Evolutionary conservation across 2,329 filamentous ascomycete species (phyloP).

Genomic region (Lasiodiplodia hormozganensis): DNA sequence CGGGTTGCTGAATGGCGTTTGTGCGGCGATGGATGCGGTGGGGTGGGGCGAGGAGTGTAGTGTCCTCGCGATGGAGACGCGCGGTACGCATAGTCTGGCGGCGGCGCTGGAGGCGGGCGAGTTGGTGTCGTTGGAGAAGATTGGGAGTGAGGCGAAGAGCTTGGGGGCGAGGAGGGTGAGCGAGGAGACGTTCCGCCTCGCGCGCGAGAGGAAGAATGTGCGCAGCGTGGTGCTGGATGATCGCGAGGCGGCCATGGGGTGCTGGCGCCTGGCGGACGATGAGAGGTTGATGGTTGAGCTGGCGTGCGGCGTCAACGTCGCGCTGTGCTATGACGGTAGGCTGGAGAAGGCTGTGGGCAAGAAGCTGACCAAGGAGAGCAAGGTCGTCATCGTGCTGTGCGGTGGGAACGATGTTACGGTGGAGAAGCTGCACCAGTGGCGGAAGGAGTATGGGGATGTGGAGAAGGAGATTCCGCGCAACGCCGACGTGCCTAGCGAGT

Average conservation of each 20-base stretch:
- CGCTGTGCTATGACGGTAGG: conserved; percentile 48
- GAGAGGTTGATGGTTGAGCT: conserved; percentile 82
- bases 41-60: conserved; percentile 34
- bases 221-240: conserved; percentile 72
- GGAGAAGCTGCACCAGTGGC: conserved; percentile 79
- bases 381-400: conserved; percentile 86
- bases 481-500: conserved; percentile 22
- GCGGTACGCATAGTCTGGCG: conserved; percentile 73
- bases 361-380: conserved; percentile 81
- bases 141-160: conserved; percentile 77
- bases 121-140: conserved; percentile 69
- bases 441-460: conserved; percentile 68
- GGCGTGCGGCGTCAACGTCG: conserved; percentile 83
- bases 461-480: conserved; percentile 27
- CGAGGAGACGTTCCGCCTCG: conserved; percentile 70
- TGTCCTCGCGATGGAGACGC: conserved; percentile 78
- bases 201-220: conserved; percentile 57
- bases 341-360: conserved; percentile 86
- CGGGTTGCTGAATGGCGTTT: conserved; percentile 77
- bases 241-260: conserved; percentile 79
- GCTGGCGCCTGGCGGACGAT: conserved; percentile 79
- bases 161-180: conserved; percentile 75
- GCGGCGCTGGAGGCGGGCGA: conserved; percentile 63
- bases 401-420: conserved; percentile 66
- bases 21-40: conserved; percentile 41